Evolutionary conservation across 2,329 filamentous ascomycete species (phyloP).

Genomic region (Orbilia ellipsospora): DNA sequence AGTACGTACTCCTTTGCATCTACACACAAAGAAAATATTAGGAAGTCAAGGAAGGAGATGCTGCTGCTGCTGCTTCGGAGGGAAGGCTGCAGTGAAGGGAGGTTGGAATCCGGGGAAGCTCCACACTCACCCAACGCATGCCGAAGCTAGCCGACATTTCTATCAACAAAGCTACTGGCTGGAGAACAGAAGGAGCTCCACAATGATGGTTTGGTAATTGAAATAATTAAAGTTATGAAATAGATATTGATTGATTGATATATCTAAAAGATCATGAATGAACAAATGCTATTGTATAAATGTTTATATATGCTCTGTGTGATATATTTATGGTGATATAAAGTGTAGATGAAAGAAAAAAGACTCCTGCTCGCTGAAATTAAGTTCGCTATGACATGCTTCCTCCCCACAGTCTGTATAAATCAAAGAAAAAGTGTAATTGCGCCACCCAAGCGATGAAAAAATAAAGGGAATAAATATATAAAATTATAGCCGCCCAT

Average conservation of each 20-base stretch:
- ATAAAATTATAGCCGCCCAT: constrained; percentile 10
- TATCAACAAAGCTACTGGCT: too few relatives aligned
- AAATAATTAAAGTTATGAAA: background rate
- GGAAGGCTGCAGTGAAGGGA: constrained; percentile 16
- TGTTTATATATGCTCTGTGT: background rate
- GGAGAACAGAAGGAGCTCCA: background rate
- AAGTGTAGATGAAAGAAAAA: constrained; percentile 20
- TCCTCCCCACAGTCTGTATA: background rate
- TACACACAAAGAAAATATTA: background rate
- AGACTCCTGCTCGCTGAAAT: constrained; percentile 51
- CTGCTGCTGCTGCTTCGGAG: constrained; percentile 6
- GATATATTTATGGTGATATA: background rate
- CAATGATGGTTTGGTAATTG: background rate
- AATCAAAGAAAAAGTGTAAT: background rate
- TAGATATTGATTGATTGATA: constrained; percentile 1
- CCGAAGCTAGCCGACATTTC: constrained; percentile 47
- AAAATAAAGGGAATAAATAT: background rate
- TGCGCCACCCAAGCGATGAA: constrained; percentile 27
- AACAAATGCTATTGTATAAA: constrained; percentile 22
- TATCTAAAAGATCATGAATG: constrained; percentile 11
- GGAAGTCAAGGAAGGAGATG: constrained; percentile 13
- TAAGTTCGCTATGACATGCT: background rate
- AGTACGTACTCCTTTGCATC: background rate
- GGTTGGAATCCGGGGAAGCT: constrained; percentile 47
- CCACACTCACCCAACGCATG: constrained; percentile 15